Evolutionary conservation across 1,284 basidiomycete genomes (phyloP), one percentile per base, ranked within the genome.

Genomic region (Sporisorium iseilematis-ciliati): DNA sequence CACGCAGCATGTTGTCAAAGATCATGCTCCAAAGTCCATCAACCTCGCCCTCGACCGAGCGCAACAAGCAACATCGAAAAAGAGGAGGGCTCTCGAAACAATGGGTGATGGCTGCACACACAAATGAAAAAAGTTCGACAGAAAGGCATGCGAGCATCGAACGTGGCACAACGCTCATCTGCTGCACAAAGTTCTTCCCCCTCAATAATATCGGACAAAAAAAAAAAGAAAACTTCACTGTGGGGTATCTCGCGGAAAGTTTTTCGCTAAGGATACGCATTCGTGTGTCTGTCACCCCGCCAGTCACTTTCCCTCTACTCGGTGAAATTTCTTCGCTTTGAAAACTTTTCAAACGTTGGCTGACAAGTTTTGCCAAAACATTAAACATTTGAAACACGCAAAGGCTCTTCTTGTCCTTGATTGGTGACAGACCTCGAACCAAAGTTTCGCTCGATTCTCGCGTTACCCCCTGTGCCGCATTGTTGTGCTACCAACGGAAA

Each of bases 241-340:
- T 48, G 46, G 46, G 46, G 46, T 48, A 48, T 18, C 26, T n/a
- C 10, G 26, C 46, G 46, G 26, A 48, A 48, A 31, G 46, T 48
- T 48, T n/a, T 26, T 21, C 31, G 29, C 25, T 48, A 48, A 48
- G 2, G 18, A 7, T 48, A 38, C 35, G 35, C 35, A 38, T 38
- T 16, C 12, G 35, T 38, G 14, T 38, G 35, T 16, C 35, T 38
- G 35, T 38, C 11, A 38, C 35, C 16, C 35, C 16, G 12, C 33
- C 33, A 14, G 33, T 35, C 33, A 35, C 12, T 6, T 6, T 11
- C 33, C 8, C 33, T 35, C 12, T 41, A n/a, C 16, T 42, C 41
- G 41, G 7, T 21, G n/a, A n/a, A 42, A 20, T 42, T n/a, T 6
- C 7, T 42, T 21, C n/a, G 41, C 41, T 26, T 26, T 29, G 26